These are phyloP conservation scores for Phytophthora ohioensis DNA, from an alignment of 352 stramenopile species.

Conservation along the genomic window DNA sequence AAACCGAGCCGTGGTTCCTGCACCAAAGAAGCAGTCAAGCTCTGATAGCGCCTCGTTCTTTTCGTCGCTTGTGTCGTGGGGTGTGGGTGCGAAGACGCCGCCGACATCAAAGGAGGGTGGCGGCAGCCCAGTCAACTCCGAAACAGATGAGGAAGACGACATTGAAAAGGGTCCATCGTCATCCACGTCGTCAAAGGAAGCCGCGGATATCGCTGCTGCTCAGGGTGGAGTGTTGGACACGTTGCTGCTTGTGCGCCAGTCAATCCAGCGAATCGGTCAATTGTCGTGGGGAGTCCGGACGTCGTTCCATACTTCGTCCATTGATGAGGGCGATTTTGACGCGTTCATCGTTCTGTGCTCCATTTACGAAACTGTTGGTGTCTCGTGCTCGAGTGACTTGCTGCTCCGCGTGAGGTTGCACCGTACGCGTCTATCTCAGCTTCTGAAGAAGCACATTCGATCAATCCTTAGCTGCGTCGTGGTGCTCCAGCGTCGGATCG, in stretches of 20 bases:
- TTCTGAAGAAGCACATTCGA: conserved; percentile 79
- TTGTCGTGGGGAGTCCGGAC: conserved; percentile 86
- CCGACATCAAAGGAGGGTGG: conserved; percentile 33
- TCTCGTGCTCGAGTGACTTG: conserved; percentile 74
- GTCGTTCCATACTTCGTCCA: conserved; percentile 85
- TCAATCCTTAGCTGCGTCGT: conserved; percentile 76
- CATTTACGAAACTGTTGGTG: conserved; percentile 78
- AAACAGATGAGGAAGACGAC: conserved; percentile 81
- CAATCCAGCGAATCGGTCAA: conserved; percentile 85
- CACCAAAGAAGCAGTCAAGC: conserved; percentile 42
- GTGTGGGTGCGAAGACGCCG: conserved; percentile 59
- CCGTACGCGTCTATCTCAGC: conserved; percentile 67
- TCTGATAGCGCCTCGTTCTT: conserved; percentile 48
- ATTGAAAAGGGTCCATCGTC: conserved; percentile 70
- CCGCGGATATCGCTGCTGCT: conserved; percentile 59
- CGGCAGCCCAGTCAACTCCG: conserved; percentile 73
- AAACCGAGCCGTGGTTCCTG: conserved; percentile 37
- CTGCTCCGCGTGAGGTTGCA: conserved; percentile 79
- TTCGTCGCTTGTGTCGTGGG: conserved; percentile 72
- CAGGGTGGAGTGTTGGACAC: conserved; percentile 77
- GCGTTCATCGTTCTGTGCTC: conserved; percentile 88
- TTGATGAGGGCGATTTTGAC: conserved; percentile 86
- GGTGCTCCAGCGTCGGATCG: conserved; percentile 78
- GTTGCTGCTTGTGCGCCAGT: conserved; percentile 83
- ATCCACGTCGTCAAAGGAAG: conserved; percentile 62